Conservation (phyloP, 164 flowering plant genomes). For the Houttuynia cordata region DNA sequence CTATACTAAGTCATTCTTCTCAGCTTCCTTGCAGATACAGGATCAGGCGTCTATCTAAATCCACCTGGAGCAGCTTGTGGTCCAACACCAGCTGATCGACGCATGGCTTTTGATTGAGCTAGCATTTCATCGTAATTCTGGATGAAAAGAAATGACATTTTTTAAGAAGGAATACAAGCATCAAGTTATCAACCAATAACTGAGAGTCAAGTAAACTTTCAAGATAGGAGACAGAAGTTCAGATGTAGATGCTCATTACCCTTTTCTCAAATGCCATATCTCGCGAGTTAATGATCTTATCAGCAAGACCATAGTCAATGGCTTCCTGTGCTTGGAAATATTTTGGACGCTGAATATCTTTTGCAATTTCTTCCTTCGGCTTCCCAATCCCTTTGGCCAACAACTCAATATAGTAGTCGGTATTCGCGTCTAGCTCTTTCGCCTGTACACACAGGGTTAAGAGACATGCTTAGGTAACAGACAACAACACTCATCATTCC, state of each 20-base stretch:
- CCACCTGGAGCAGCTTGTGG: conserved; percentile 69
- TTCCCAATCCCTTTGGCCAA: conserved; percentile 76
- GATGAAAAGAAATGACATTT: not conserved
- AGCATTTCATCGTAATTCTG: conserved; percentile 62
- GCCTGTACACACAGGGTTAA: conserved; percentile 56
- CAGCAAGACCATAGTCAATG: conserved; percentile 83
- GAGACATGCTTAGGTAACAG: too few relatives aligned
- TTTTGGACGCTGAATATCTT: conserved; percentile 56
- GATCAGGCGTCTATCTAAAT: conserved; percentile 22
- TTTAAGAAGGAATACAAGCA: not conserved
- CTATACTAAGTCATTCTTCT: not conserved
- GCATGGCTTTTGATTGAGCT: conserved; percentile 58
- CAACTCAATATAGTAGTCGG: conserved; percentile 61
- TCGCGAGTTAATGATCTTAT: conserved; percentile 47
- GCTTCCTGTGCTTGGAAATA: conserved; percentile 60
- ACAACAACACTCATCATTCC: too few relatives aligned
- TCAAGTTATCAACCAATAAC: too few relatives aligned
- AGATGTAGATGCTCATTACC: conserved; percentile 27
- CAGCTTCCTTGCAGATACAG: not conserved
- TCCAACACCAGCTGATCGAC: conserved; percentile 33
- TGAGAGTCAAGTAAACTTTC: not conserved
- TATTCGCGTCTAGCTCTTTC: conserved; percentile 67
- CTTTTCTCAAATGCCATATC: conserved; percentile 52
- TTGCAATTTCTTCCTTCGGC: conserved; percentile 52
- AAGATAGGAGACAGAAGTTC: not conserved